A percentile compares a stretch with the other conserved stretches of the same genome.
Conservation (phyloP, 1,284 basidiomycete genomes). For the Fomitopsis pinicola region DNA sequence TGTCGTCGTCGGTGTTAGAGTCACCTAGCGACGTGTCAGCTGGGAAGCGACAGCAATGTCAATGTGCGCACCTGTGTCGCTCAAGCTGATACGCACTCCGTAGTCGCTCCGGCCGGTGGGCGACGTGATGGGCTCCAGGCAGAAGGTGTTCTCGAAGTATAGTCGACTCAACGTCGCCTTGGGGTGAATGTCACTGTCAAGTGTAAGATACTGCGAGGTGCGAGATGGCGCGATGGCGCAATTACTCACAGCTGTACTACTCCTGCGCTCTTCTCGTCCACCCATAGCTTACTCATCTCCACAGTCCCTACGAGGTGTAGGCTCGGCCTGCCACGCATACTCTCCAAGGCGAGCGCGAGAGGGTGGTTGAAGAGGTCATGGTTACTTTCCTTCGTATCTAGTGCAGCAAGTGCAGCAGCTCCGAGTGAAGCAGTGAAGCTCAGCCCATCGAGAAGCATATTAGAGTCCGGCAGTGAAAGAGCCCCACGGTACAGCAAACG, state of each 20-base stretch:
- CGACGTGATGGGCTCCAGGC: conserved; percentile 43
- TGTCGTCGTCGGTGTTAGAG: conserved; percentile 61
- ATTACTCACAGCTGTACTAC: conserved; percentile 59
- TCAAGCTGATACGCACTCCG: conserved; percentile 65
- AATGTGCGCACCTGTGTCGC: conserved; percentile 51
- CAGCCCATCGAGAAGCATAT: conserved; percentile 66
- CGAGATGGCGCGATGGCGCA: background rate
- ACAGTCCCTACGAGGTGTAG: conserved; percentile 55
- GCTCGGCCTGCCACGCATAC: conserved; percentile 71
- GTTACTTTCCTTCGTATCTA: conserved; percentile 11
- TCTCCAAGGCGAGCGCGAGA: conserved; percentile 69
- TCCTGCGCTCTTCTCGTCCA: conserved; percentile 46
- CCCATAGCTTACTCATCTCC: conserved; percentile 47
- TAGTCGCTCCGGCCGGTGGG: conserved; percentile 32
- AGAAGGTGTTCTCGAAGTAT: conserved; percentile 70
- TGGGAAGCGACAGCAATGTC: background rate
- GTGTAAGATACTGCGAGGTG: background rate
- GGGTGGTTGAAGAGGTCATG: conserved; percentile 55
- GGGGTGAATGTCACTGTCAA: conserved; percentile 63
- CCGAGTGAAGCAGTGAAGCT: conserved; percentile 53
- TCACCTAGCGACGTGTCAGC: conserved; percentile 38
- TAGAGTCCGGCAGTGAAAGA: conserved; percentile 69
- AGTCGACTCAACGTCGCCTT: conserved; percentile 53
- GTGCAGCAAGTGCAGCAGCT: conserved; percentile 30
- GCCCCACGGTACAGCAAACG: conserved; percentile 74